Conservation (phyloP, 257 asterid species). For the Plantago elongata region DNA sequence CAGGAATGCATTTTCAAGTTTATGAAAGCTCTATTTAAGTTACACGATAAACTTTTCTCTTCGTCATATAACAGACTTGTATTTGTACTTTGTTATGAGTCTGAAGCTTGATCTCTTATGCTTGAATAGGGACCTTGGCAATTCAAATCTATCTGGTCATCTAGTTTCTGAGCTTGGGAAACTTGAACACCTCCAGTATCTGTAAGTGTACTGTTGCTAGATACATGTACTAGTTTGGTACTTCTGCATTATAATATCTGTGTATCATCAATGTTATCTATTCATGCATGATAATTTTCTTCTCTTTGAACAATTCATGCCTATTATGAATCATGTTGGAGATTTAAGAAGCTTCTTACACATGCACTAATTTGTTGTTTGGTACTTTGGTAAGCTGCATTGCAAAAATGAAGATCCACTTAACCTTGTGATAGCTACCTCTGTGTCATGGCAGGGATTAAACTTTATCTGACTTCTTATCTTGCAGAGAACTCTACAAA, state of each 20-base stretch:
- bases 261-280: background rate
- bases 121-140: slow-evolving; percentile 36
- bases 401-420: too few relatives aligned
- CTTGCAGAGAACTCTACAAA: slow-evolving; percentile 81
- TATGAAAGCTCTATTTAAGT: too few relatives aligned
- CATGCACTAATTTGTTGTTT: too few relatives aligned
- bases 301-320: background rate
- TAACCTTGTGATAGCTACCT: too few relatives aligned
- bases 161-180: slow-evolving; percentile 39
- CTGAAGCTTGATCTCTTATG: slow-evolving; percentile 18
- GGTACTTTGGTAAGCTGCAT: too few relatives aligned
- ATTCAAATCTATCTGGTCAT: slow-evolving; percentile 33
- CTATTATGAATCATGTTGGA: background rate
- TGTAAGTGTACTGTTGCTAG: slow-evolving; percentile 28
- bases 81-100: slow-evolving; percentile 11
- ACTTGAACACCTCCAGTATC: slow-evolving; percentile 52
- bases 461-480: too few relatives aligned
- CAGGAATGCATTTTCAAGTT: too few relatives aligned
- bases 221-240: too few relatives aligned
- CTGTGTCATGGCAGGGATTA: too few relatives aligned
- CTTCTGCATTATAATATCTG: too few relatives aligned
- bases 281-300: background rate
- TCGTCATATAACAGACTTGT: background rate
- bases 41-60: too few relatives aligned
- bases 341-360: background rate